These are phyloP conservation scores for Trichoderma lentiforme DNA, from an alignment of 2,329 filamentous ascomycete genomes.

Conservation along the genomic window DNA sequence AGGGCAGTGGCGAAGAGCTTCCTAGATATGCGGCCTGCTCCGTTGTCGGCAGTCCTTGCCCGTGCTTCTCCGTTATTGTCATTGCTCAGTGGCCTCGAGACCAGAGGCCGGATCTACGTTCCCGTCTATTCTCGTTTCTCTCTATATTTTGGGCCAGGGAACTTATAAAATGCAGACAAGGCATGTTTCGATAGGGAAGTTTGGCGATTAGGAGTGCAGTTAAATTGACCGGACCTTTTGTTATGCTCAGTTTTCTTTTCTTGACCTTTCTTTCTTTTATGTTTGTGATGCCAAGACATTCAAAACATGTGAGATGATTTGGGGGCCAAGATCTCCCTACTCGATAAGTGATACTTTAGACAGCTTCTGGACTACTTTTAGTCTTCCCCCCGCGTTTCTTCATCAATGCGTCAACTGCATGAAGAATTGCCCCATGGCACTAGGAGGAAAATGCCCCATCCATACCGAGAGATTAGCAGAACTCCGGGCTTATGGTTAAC, in stretches of 20 bases:
- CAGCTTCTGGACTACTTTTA: background rate
- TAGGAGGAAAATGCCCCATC: background rate
- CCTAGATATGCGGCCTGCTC: background rate
- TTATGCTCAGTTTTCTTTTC: background rate
- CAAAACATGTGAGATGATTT: background rate
- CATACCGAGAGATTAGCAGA: too few species aligned
- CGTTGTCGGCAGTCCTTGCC: background rate
- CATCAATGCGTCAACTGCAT: background rate
- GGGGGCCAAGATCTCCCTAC: background rate
- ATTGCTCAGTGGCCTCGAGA: slow-evolving; percentile 21
- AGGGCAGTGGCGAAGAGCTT: slow-evolving; percentile 3
- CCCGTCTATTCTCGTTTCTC: slow-evolving; percentile 23
- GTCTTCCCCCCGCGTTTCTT: background rate
- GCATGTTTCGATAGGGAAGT: slow-evolving; percentile 47
- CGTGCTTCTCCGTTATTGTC: slow-evolving; percentile 9
- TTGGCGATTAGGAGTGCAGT: slow-evolving; percentile 52
- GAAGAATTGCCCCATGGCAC: background rate
- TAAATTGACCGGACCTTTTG: slow-evolving; percentile 34
- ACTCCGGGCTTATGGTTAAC: background rate
- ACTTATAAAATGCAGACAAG: slow-evolving; percentile 37
- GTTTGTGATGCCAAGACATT: background rate
- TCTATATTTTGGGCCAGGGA: slow-evolving; percentile 32
- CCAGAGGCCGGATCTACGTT: slow-evolving; percentile 23
- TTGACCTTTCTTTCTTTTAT: background rate
- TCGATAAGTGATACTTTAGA: background rate